phyloP scores from a whole-genome alignment of 768 basidiomycete species.

The Leccinum truebloodii region DNA sequence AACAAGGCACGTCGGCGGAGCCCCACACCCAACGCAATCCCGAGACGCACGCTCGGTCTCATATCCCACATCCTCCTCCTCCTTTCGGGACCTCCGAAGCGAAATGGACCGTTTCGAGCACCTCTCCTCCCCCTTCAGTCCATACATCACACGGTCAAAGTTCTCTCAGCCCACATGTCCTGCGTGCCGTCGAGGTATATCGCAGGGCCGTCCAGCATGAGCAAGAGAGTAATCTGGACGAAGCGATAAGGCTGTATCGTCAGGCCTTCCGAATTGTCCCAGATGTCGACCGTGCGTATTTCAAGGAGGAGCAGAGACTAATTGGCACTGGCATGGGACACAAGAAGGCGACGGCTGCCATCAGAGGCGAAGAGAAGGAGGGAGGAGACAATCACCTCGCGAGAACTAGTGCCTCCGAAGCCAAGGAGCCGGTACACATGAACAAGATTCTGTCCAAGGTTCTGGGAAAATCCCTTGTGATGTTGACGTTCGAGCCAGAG shows the following conservation, averaged over 20 bases:
- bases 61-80: slow-evolving; percentile 2
- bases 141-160: slow-evolving; percentile 29
- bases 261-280: slow-evolving; percentile 77
- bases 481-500: slow-evolving; percentile 65
- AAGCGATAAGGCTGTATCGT: slow-evolving; percentile 75
- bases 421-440: slow-evolving; percentile 11
- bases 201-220: slow-evolving; percentile 70
- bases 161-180: slow-evolving; percentile 37
- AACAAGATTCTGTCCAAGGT: slow-evolving; percentile 49
- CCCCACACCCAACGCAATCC: neutral
- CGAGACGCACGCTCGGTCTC: slow-evolving; percentile 10
- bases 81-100: slow-evolving; percentile 5
- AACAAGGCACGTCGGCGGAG: neutral
- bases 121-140: slow-evolving; percentile 11
- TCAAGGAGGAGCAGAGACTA: slow-evolving; percentile 48
- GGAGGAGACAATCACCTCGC: slow-evolving; percentile 73
- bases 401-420: slow-evolving; percentile 49
- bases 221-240: slow-evolving; percentile 70
- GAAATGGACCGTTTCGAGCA: slow-evolving; percentile 14
- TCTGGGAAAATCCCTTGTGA: slow-evolving; percentile 47
- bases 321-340: slow-evolving; percentile 44
- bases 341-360: slow-evolving; percentile 79
- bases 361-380: slow-evolving; percentile 60
- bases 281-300: slow-evolving; percentile 73
- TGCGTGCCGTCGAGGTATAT: slow-evolving; percentile 65